Evolutionary conservation across 2,329 filamentous ascomycete genomes (phyloP).

Genomic region (Chaetomiaceae sp.): DNA sequence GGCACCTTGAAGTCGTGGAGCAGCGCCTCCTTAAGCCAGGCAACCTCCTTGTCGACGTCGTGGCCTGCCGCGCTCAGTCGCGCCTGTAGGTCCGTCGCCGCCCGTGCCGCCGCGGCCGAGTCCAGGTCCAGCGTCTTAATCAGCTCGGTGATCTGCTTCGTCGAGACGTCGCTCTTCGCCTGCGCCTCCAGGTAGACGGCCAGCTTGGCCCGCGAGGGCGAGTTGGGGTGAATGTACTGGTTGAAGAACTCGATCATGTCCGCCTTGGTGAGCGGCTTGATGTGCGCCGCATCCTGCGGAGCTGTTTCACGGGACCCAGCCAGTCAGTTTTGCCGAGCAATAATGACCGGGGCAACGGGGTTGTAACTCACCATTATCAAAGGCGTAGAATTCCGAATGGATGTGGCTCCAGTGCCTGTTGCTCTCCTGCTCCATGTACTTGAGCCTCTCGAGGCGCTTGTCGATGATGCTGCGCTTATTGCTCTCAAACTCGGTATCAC

Average conservation of each 20-base stretch:
- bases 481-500: constrained; percentile 75
- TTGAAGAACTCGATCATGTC: constrained; percentile 78
- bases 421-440: constrained; percentile 84
- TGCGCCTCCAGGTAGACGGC: constrained; percentile 80
- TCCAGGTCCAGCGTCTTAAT: constrained; percentile 32
- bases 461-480: constrained; percentile 87
- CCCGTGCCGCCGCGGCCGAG: constrained; percentile 28
- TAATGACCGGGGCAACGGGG: too few relatives aligned
- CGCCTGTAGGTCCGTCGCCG: constrained; percentile 30
- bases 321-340: too few relatives aligned
- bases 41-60: constrained; percentile 44
- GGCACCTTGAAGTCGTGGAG: constrained; percentile 41
- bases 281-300: constrained; percentile 67
- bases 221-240: constrained; percentile 67
- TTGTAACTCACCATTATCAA: constrained; percentile 70
- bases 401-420: constrained; percentile 81
- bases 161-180: constrained; percentile 42
- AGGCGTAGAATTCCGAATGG: constrained; percentile 80
- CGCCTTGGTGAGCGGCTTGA: constrained; percentile 68
- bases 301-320: constrained; percentile 36
- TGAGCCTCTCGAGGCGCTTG: constrained; percentile 81
- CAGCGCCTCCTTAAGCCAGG: constrained; percentile 46
- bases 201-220: constrained; percentile 69
- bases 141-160: constrained; percentile 37
- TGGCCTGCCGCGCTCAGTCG: constrained; percentile 32